Base-by-base conservation (phyloP, 148 eudicot species). In the Rhododendron henanense region DNA sequence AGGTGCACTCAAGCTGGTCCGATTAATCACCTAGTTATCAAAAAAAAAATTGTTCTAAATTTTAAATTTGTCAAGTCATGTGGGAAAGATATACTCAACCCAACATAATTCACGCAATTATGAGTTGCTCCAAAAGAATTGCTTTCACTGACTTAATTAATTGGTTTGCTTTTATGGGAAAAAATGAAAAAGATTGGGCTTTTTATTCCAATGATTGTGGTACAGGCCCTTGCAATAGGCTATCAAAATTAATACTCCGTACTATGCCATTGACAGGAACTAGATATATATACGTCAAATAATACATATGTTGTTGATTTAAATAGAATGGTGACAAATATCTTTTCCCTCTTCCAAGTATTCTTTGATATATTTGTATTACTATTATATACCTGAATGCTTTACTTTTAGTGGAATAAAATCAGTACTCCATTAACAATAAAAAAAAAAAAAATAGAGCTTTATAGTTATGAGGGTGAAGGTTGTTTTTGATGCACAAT, bases 131-230 rank as follows among this genome's bases (percentile, higher is more conserved):
- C 21, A 50, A 79, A 13, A 79, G 21, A 50, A 25, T 41, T 77
- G 51, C 80, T 41, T 41, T 77, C 80, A n/a, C 15, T n/a, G 11
- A 47, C 5, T 47, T 11, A 19, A 67, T 25, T 23, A 25, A 67
- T 67, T 67, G 2, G 37, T 69, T 50, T 79, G 61, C 39, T 13
- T 79, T 79, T 25, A 25, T 50, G 23, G n/a, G 1, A 5, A n/a
- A 25, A 79, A 47, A 47, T 47, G 50, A 45, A 33, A 51, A 13
- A 33, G 19, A 50, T 37, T 47, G 63, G 39, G 13, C 1, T 79
- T 28, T 25, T 79, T 47, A 28, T 25, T 48, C 37, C 81, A 51
- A 79, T 79, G 81, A 47, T 48, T 48, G 81, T 79, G 57, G 81
- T 47, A 79, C 23, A 45, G 35, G 15, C 28, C 2, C 9, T 15